These are phyloP conservation scores for Epichloe brachyelytri DNA, from an alignment of 2,329 filamentous ascomycete genomes.

Conservation along the genomic window DNA sequence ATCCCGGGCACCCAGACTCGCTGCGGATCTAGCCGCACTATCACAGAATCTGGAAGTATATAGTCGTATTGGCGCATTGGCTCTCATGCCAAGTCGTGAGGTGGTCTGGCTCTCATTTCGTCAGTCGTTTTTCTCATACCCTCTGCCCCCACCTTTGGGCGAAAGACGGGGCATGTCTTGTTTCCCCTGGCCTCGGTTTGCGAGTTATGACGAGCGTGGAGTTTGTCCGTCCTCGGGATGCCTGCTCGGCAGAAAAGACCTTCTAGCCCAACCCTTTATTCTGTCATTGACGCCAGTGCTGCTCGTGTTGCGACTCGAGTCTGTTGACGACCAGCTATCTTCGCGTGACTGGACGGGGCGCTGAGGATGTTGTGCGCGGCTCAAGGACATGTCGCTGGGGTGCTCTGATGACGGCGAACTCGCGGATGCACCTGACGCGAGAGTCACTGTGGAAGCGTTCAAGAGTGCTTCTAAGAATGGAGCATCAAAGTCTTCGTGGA, in stretches of 20 bases:
- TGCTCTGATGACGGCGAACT: constrained; percentile 4
- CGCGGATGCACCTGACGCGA: constrained; percentile 11
- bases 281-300: constrained; percentile 16
- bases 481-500: constrained; percentile 26
- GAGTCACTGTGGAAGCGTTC: constrained; percentile 18
- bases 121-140: not conserved
- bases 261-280: constrained; percentile 21
- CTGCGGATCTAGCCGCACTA: not conserved
- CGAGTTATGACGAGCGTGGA: not conserved
- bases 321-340: constrained; percentile 16
- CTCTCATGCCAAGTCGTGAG: constrained; percentile 1
- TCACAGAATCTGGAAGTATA: not conserved
- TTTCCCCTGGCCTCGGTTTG: no score
- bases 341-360: constrained; percentile 7
- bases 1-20: not conserved
- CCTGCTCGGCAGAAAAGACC: constrained; percentile 15
- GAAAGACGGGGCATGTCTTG: not conserved
- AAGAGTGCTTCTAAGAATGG: constrained; percentile 24
- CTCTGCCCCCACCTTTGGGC: not conserved
- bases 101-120: not conserved
- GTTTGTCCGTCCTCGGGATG: constrained; percentile 7
- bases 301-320: constrained; percentile 15
- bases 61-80: not conserved
- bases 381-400: not conserved
- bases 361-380: not conserved